Base-by-base conservation (phyloP, 2,329 filamentous ascomycete genomes). In the Gaeumannomyces sp. region DNA sequence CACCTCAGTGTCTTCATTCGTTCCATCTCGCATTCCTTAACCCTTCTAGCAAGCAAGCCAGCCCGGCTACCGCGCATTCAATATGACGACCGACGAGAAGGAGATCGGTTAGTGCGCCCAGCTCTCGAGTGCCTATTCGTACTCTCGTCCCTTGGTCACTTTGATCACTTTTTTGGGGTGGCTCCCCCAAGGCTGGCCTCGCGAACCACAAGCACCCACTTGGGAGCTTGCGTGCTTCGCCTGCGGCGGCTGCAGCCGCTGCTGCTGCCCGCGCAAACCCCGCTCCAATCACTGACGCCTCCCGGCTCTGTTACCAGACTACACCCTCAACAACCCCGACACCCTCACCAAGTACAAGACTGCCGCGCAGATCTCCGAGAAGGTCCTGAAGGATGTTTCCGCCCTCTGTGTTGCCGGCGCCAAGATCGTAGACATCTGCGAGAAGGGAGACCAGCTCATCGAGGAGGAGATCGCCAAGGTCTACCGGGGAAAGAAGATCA, bases 331-430 rank as follows among this genome's bases (percentile, higher is more conserved):
- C 79, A 95, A 96, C 83, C 92, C 91, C 68, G 91, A 96, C 78
- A 97, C 93, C 73, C 86, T 99, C 73, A 98, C 95, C 81, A 99
- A 98, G 85, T 98, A 98, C 86, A 98, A 97, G 89, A 93, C 91
- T 70, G 95, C 95, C 65, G 94, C 91, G 69, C 85, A 91, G 77
- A 98, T 99, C 80, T 95, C 94, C 63, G 92, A 97, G 78, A 97
- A 94, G 83, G 94, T 96, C 71, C 87, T 99, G 71, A 92, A 93
- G 73, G 89, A 90, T 72, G 94, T 99, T 70, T 81, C 85, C 66
- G 82, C 85, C 76, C 82, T 89, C 68, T 87, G 92, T 76, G 84
- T 91, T 67, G 90, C 94, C 69, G 94, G 92, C 72, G 91, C 89
- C 78, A 97, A 96, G 85, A 92, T 98, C 73, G 85, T 98, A 72